Evolutionary conservation across 768 basidiomycete genomes (phyloP), one percentile per base, ranked within the genome.

Genomic region (Russula lepida): DNA sequence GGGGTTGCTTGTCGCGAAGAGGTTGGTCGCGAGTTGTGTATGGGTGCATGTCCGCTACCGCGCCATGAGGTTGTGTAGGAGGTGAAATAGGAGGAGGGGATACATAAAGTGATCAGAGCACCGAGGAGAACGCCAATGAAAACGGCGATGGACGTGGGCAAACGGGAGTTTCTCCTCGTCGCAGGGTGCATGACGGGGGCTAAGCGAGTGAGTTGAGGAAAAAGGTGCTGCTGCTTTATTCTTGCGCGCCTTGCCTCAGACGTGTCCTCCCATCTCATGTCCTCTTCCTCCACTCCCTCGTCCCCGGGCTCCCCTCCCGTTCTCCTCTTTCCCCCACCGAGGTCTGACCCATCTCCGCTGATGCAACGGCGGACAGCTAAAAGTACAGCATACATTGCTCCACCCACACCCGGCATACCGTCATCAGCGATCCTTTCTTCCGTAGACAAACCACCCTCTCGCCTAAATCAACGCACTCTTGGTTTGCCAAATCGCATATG

Each of bases 401-500:
- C 78, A 72, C 72, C 76, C 62, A 69, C 76, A 60, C 74, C 76
- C 23, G 68, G 68, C 37, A 33, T 70, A 32, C 67, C 59, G 54
- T 72, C 79, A 51, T 71, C 74, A n/a, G 71, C 70, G 35, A 81
- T 82, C 66, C 71, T 75, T 52, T 75, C 78, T 67, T 73, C 76
- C 30, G 11, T 58, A 30, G 79, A 85, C 54, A 80, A 81, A 49
- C 71, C 67, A 2, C 67, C 69, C n/a, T 77, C 84, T 4, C 79
- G 80, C 60, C 75, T 83, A 64, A 75, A 73, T 67, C 79, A 81
- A 67, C 82, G 84, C 65, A 80, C 71, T 51, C 72, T 88, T 61
- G 84, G 82, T 66, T 78, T 88, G 66, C 81, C 82, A 4, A 82
- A 83, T 71, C 81, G 86, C 63, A 84, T 89, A 71, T 88, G 85